Evolutionary conservation across 768 basidiomycete species (phyloP), one percentile per base, ranked within the genome.

Genomic region (Tricholomella constricta): DNA sequence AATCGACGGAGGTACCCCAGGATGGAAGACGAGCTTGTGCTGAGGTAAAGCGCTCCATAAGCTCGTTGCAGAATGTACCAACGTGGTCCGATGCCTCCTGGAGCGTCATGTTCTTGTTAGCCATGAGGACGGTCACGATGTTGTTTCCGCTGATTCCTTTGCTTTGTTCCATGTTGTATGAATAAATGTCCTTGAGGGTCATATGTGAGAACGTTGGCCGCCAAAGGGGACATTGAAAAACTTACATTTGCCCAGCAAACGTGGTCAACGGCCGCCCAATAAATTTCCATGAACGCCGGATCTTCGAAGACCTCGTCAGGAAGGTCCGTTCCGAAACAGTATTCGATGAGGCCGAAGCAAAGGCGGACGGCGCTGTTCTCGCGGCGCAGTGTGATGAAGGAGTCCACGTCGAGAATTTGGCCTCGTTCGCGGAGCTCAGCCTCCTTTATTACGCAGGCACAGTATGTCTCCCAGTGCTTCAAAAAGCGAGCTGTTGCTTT

Each of bases 161-260:
- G 45, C 80, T 77, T 59, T 86, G 83, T 60, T 90, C 86, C 79
- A 85, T 82, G 65, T 86, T 82, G 67, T 88, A 89, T 7, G 84
- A 87, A 61, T 86, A 87, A 14, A 88, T 67, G 55, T 89, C 85
- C 86, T 86, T 60, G 40, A 44, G 56, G 49, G 15, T 23, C 20
- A 43, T 40, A 60, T 36, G 34, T 20, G 6, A 25, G 15, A 17
- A 15, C 42, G 32, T 49, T 32, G n/a, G 20, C 32, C 35, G 47
- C 31, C 14, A 34, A 26, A 19, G 20, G n/a, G 43, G 32, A 49
- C 22, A 25, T 17, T 20, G 38, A 42, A 19, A 69, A 44, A 69
- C 80, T 67, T 55, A 88, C 86, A 65, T 89, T 89, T 19, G 86
- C 71, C 85, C 81, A 88, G 67, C 81, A 83, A 48, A 89, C 80